Evolutionary conservation across 2,329 filamentous ascomycete genomes (phyloP).

Genomic region (Fusarium subtropicale): DNA sequence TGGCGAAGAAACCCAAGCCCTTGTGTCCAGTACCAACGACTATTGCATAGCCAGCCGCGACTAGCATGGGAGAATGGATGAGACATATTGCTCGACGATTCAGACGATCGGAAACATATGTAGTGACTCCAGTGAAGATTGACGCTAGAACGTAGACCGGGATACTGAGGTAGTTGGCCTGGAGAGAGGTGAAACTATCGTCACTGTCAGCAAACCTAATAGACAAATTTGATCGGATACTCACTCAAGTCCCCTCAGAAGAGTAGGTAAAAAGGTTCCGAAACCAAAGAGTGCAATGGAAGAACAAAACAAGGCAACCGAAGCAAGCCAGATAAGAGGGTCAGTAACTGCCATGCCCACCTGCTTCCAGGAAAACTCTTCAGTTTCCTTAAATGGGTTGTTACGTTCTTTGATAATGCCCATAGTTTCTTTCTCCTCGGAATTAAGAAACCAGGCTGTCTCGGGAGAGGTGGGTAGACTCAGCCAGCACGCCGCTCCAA

Average conservation of each 20-base stretch:
- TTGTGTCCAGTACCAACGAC: slow-evolving; percentile 43
- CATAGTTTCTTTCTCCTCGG: slow-evolving; percentile 53
- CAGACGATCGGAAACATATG: slow-evolving; percentile 43
- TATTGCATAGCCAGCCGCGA: slow-evolving; percentile 49
- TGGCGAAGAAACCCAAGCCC: slow-evolving; percentile 43
- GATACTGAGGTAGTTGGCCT: slow-evolving; percentile 53
- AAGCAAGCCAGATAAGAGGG: slow-evolving; percentile 50
- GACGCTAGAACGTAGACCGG: slow-evolving; percentile 49
- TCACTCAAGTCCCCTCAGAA: slow-evolving; percentile 52
- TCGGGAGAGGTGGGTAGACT: slow-evolving; percentile 60
- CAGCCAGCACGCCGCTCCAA: slow-evolving; percentile 51
- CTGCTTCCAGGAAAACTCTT: slow-evolving; percentile 42
- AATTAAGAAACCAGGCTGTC: slow-evolving; percentile 58
- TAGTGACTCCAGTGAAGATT: slow-evolving; percentile 28
- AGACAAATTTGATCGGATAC: rapidly evolving
- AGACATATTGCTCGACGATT: slow-evolving; percentile 41
- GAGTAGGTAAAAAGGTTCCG: slow-evolving; percentile 53
- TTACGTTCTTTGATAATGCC: slow-evolving; percentile 34
- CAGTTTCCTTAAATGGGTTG: not conserved
- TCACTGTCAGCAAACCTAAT: not conserved
- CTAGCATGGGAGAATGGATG: slow-evolving; percentile 29
- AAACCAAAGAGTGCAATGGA: slow-evolving; percentile 51
- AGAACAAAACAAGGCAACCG: slow-evolving; percentile 14
- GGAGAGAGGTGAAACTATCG: slow-evolving; percentile 40
- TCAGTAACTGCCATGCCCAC: slow-evolving; percentile 41